A percentile compares a stretch with the other conserved stretches of the same genome.
Conservation (phyloP, 257 asterid species). For the Perilla frutescens region DNA sequence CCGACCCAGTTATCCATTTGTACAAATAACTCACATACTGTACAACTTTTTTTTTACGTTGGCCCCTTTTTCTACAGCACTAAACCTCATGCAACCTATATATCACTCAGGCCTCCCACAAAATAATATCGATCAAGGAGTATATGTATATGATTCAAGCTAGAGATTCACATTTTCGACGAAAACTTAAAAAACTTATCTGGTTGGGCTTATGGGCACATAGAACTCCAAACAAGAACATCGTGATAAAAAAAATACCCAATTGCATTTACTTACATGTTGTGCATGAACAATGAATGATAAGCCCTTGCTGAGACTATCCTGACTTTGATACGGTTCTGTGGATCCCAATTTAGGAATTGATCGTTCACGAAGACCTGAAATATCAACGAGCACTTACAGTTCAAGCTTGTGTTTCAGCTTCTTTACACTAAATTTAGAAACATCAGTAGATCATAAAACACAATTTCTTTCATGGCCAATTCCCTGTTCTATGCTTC, state of each 20-base stretch:
- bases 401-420: neutral
- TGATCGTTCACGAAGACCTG: constrained; percentile 95
- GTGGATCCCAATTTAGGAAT: constrained; percentile 95
- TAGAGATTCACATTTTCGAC: constrained; percentile 15
- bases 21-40: constrained; percentile 40
- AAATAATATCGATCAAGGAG: neutral
- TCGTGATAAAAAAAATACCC: neutral
- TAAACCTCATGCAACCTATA: constrained; percentile 12
- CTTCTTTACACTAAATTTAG: neutral
- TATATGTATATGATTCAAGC: neutral
- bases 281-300: constrained; percentile 73
- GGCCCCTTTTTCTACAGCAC: constrained; percentile 36
- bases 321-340: constrained; percentile 92
- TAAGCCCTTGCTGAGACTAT: constrained; percentile 97
- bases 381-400: constrained; percentile 18
- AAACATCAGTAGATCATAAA: too few relatives aligned
- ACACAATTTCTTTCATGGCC: neutral
- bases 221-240: constrained; percentile 47
- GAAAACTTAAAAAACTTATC: constrained; percentile 43
- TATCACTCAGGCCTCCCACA: constrained; percentile 26
- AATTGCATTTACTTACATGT: constrained; percentile 47
- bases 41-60: constrained; percentile 13
- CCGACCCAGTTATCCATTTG: constrained; percentile 60
- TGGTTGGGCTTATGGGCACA: constrained; percentile 40
- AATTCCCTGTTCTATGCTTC: neutral